A percentile compares a stretch with the other conserved stretches of the same genome.
These are phyloP conservation scores for Macrophomina tecta DNA, from an alignment of 2,329 filamentous ascomycete genomes.

Conservation along the genomic window DNA sequence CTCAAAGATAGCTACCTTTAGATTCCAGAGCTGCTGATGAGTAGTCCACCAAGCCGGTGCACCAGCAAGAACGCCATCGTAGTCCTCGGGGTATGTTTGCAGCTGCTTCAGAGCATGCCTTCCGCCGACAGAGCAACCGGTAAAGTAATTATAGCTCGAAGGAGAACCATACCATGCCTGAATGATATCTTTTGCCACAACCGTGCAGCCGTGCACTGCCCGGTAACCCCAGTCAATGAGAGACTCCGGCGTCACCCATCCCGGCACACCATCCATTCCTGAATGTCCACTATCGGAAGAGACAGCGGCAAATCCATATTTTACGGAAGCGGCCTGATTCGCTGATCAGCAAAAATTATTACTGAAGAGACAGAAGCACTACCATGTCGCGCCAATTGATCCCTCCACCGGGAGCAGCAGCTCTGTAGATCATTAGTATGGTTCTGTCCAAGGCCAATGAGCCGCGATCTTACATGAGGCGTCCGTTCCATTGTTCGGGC, in stretches of 20 bases:
- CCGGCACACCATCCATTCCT: slow-evolving; percentile 46
- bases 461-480: slow-evolving; percentile 37
- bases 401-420: background rate
- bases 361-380: too few species aligned
- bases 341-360: background rate
- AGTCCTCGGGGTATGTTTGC: slow-evolving; percentile 61
- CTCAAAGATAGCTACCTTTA: slow-evolving; percentile 45
- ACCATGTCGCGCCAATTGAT: slow-evolving; percentile 10
- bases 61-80: slow-evolving; percentile 63
- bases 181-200: slow-evolving; percentile 55
- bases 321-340: slow-evolving; percentile 23
- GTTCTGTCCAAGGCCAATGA: background rate
- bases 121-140: slow-evolving; percentile 66
- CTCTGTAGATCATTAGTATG: background rate
- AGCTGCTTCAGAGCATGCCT: slow-evolving; percentile 63
- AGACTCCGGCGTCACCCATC: slow-evolving; percentile 43
- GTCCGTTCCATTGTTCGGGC: slow-evolving; percentile 46
- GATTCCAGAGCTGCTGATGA: slow-evolving; percentile 54
- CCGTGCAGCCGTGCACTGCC: slow-evolving; percentile 54
- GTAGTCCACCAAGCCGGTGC: slow-evolving; percentile 59
- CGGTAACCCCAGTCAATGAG: slow-evolving; percentile 44
- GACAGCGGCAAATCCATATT: slow-evolving; percentile 53
- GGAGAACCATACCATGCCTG: slow-evolving; percentile 55
- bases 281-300: slow-evolving; percentile 54
- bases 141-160: slow-evolving; percentile 52